Evolutionary conservation across 208 protist species (phyloP), one percentile per base, ranked within the genome.

Genomic region (Kentomonas sorsogonicus): DNA sequence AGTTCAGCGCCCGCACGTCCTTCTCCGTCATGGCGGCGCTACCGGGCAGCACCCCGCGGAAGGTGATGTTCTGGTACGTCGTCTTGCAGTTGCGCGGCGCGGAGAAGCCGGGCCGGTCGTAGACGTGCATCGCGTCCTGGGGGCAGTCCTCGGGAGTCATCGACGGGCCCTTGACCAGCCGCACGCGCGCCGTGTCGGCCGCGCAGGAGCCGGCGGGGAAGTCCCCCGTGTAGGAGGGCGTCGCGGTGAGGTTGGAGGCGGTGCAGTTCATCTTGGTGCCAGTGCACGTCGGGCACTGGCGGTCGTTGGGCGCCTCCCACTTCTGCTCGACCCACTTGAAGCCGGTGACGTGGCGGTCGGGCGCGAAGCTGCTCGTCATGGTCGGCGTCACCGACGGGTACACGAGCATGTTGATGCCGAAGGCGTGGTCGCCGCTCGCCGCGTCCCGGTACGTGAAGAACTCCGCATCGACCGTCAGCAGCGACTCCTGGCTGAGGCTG

Each of bases 341-440:
- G 47, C 85, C 85, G 18, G 66, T 55, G 7, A 89, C 74, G 61
- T 88, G 85, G 45, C 79, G 77, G 60, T 93, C 81, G 45, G 63
- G 62, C 26, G 74, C 50, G 67, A 85, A 88, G 64, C 73, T 84
- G 30, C 61, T 70, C 34, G 64, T 59, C 76, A 83, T 86, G 18
- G 55, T 60, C 23, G 67, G 30, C 20, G 72, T 80, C 10, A 93
- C 75, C 41, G 61, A 75, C 7, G 85, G 81, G 72, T 89, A 79
- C 18, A 89, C 27, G 25, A 89, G 71, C 47, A 93, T 66, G 68
- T 93, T 93, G 60, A 93, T 68, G 58, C 85, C 85, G 56, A 93
- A 93, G 11, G 75, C 81, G 48, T 61, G 52, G 55, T 93, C 81
- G 13, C 70, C 66, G 16, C 65, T 85, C 13, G 46, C 53, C 22